Conservation (phyloP, 495 filamentous ascomycete species). For the Lophiotrema nucula region DNA sequence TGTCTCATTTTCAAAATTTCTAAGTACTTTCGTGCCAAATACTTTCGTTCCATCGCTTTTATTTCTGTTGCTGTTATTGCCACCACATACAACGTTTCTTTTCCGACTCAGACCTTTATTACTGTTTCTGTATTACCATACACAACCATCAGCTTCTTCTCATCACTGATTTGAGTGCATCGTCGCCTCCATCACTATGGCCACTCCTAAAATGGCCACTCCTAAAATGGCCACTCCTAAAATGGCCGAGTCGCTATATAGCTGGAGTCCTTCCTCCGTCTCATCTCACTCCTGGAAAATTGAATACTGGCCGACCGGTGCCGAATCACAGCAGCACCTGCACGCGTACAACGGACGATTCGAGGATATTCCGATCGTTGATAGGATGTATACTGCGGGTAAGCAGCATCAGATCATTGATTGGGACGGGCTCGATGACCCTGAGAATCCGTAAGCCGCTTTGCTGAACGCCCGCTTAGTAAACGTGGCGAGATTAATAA, state of each 20-base stretch:
- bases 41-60: too few relatives aligned
- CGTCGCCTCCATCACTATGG: neutral
- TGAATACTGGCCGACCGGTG: neutral
- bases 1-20: too few relatives aligned
- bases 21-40: too few relatives aligned
- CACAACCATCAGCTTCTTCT: too few relatives aligned
- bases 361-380: neutral
- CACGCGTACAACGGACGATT: slow-evolving; percentile 5
- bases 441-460: slow-evolving; percentile 30
- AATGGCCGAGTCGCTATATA: neutral
- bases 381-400: neutral
- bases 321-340: slow-evolving; percentile 1
- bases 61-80: too few relatives aligned
- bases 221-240: neutral
- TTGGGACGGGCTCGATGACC: slow-evolving; percentile 34
- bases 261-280: neutral
- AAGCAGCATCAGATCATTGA: slow-evolving; percentile 12
- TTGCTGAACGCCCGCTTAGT: too few relatives aligned
- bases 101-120: too few relatives aligned
- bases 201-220: neutral
- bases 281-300: slow-evolving; percentile 10
- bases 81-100: too few relatives aligned
- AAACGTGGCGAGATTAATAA: neutral
- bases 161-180: too few relatives aligned
- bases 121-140: too few relatives aligned